Evolutionary conservation across 2,329 filamentous ascomycete genomes (phyloP), one percentile per base, ranked within the genome.

Genomic region (Alternaria sp.): DNA sequence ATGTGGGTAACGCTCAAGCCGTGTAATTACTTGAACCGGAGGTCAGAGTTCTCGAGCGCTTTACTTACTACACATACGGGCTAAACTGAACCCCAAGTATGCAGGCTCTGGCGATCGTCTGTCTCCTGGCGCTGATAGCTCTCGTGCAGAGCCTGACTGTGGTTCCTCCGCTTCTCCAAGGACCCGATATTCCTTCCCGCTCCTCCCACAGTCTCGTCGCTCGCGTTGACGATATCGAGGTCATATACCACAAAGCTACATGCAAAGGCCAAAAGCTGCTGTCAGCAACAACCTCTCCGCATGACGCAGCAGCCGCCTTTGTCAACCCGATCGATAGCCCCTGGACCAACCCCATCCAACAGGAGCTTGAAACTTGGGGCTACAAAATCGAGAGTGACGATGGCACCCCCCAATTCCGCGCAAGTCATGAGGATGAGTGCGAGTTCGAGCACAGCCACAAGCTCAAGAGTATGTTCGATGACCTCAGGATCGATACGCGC

Each of bases 311-410:
- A 17, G 57, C 53, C 13, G 53, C 43, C 8, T 61, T 62, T 21
- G 17, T 67, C 21, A 55, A 50, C 6, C 67, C 67, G 15, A 54
- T 67, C 2, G 57, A 61, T 40, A 65, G 64, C 21, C 45, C 47
- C 12, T 68, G 64, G 64, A 54, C 49, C 9, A 59, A 59, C 11
- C 55, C 59, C 7, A 50, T 69, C 10, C 23, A 43, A 5, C 30
- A 54, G n/a, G 46, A 59, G 11, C 54, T 69, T 23, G 51, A 44
- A 3, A 62, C 45, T 2, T 69, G 67, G 67, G 67, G 60, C 3
- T 67, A 65, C n/a, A 58, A 57, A 7, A 61, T 67, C 44, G 49
- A 65, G 1, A 47, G 54, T 2, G 45, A 62, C 23, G 21, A 59
- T n/a, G 55, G 55, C 9, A 50, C 21, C 28, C 19, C 45, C 40